Conservation (phyloP, 140 eudicot genomes). For the Erigeron philadelphicus region DNA sequence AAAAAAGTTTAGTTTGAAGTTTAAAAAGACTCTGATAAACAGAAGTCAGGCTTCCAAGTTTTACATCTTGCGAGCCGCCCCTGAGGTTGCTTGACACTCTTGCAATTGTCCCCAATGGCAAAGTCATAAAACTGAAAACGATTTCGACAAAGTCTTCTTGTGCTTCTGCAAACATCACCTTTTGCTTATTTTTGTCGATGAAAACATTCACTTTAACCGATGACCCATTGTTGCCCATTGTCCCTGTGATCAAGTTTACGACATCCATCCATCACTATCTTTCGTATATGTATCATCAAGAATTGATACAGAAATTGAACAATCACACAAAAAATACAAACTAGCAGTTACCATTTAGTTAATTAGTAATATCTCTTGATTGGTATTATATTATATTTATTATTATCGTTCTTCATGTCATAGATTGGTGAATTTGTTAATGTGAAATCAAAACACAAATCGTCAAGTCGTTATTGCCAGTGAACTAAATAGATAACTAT, state of each 20-base stretch:
- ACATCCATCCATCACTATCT: not conserved
- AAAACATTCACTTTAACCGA: conserved; percentile 17
- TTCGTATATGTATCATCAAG: not conserved
- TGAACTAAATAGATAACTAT: not conserved
- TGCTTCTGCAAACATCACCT: conserved; percentile 46
- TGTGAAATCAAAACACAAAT: not conserved
- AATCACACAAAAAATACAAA: no score
- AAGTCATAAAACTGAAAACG: conserved; percentile 40
- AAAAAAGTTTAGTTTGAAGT: conserved; percentile 18
- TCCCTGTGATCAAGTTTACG: conserved; percentile 14
- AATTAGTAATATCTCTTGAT: no score
- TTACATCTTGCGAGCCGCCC: not conserved
- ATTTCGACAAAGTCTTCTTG: conserved; percentile 34
- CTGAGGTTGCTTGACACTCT: conserved; percentile 17
- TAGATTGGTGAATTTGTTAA: no score
- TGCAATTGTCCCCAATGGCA: conserved; percentile 42
- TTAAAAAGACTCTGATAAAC: conserved; percentile 22
- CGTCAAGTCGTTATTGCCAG: not conserved
- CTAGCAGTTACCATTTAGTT: no score
- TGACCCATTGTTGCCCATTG: conserved; percentile 17
- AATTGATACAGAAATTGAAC: no score
- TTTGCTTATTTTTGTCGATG: conserved; percentile 29
- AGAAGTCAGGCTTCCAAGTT: conserved; percentile 26
- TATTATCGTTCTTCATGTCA: no score
- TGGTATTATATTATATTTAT: no score